These are phyloP conservation scores for Aspergillus terreus DNA, from an alignment of 2,329 filamentous ascomycete genomes.

Conservation along the genomic window DNA sequence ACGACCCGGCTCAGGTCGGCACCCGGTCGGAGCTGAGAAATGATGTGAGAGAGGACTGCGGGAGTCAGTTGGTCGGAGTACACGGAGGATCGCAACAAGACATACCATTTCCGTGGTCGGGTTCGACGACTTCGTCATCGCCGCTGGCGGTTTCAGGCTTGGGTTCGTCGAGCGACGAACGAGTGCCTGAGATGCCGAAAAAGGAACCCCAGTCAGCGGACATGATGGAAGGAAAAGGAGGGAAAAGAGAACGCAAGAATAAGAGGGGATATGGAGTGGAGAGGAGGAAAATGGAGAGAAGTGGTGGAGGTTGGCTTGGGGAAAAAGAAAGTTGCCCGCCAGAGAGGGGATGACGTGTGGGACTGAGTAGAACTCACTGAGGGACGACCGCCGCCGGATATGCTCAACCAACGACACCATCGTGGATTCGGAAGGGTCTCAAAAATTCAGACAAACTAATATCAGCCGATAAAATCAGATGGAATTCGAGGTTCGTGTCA, in stretches of 20 bases:
- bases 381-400: constrained; percentile 35
- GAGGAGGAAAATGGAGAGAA: neutral
- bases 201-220: constrained; percentile 24
- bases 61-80: constrained; percentile 4
- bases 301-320: constrained; percentile 7
- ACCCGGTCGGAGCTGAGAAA: constrained; percentile 91
- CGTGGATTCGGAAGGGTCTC: neutral
- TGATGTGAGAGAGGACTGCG: constrained; percentile 90
- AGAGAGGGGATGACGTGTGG: constrained; percentile 16
- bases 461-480: neutral
- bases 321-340: constrained; percentile 4
- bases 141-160: constrained; percentile 38
- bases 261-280: neutral
- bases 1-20: constrained; percentile 93
- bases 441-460: neutral
- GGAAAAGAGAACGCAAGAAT: neutral
- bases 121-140: constrained; percentile 81
- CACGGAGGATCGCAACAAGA: neutral
- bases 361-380: constrained; percentile 28
- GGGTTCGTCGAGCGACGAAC: constrained; percentile 57
- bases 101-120: constrained; percentile 91
- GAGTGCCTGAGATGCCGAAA: constrained; percentile 35
- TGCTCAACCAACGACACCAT: constrained; percentile 24
- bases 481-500: neutral
- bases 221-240: constrained; percentile 14